Base-by-base conservation (phyloP, 352 stramenopile genomes). In the Phytopythium vexans region DNA sequence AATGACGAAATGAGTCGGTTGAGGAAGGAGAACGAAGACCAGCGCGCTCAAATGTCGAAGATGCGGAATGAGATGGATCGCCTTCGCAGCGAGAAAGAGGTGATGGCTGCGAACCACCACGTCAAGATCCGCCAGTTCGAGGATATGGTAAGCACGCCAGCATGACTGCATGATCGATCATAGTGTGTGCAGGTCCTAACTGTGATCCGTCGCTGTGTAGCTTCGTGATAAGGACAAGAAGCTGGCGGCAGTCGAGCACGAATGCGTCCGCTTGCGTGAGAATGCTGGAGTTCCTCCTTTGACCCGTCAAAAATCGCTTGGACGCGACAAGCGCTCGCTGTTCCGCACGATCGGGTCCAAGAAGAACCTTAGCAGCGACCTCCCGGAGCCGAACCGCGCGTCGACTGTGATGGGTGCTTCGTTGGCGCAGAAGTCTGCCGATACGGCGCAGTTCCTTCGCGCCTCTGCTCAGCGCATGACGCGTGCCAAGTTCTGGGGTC, bases 141-240 rank as follows among this genome's bases (percentile, higher is more conserved):
- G 51, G 77, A 92, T 41, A 70, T 58, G 47, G 78, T 87, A 61
- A 33, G 58, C 9, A 1, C 8, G 21, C 33, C 32, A 16, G 39
- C 11, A 31, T 37, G 5, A 35, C 36, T 27, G 5, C 34, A 7
- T 48, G 32, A 16, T 21, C 15, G 7, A 27, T 14, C 4, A 2
- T 42, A 39, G 9, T n/a, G 36, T 43, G 32, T 34, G 36, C 11
- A 31, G 37, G 31, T 41, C 36, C 38, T 58, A 10, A 45, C 21
- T 6, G 32, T 27, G 52, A 52, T 12, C 49, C 65, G 12, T 64
- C 35, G 31, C 38, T 54, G 27, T 68, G 9, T 51, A 87, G 74
- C 56, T 89, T 57, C 75, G 84, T 49, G 79, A 94, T 37, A 94
- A 94, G 54, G 80, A 94, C 53, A 92, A 94, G 58, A 89, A 91